These are phyloP conservation scores for Diaporthe ampelina DNA, from an alignment of 2,329 filamentous ascomycete genomes.

Conservation along the genomic window DNA sequence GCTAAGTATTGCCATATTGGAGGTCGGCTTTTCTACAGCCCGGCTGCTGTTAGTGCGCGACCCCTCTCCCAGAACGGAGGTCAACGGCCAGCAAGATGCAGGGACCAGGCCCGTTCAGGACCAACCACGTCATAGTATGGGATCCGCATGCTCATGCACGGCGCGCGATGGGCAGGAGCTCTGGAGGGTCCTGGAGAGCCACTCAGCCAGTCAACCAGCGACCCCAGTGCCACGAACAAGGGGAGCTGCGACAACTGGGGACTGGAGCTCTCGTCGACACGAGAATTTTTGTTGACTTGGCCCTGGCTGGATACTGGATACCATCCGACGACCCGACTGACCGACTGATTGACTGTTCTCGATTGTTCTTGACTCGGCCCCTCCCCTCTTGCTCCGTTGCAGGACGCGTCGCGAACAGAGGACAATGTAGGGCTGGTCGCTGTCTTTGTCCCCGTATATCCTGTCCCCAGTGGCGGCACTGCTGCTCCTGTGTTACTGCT, in stretches of 20 bases:
- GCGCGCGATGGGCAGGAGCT: constrained; percentile 28
- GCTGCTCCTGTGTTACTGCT: not conserved
- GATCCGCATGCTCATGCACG: constrained; percentile 34
- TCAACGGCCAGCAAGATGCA: constrained; percentile 10
- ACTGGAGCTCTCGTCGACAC: constrained; percentile 16
- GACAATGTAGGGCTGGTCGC: constrained; percentile 18
- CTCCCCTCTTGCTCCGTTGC: too few relatives aligned
- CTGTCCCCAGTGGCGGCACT: not conserved
- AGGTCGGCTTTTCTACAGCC: too few relatives aligned
- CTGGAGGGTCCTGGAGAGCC: constrained; percentile 9
- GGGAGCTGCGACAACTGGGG: constrained; percentile 19
- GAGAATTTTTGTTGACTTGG: constrained; percentile 31
- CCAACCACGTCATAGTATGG: constrained; percentile 36
- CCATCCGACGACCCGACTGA: not conserved
- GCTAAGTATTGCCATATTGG: too few relatives aligned
- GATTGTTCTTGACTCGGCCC: too few relatives aligned
- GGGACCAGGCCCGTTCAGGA: constrained; percentile 34
- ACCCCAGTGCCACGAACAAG: not conserved
- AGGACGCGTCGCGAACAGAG: not conserved
- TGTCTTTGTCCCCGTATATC: constrained; percentile 14
- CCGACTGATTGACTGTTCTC: not conserved
- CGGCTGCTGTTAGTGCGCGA: not conserved
- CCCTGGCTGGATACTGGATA: constrained; percentile 10
- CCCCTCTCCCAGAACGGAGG: not conserved
- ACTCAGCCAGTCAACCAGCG: constrained; percentile 9